phyloP scores from a whole-genome alignment of 805 yeast species.

The Zygosaccharomyces gambellarensis region DNA sequence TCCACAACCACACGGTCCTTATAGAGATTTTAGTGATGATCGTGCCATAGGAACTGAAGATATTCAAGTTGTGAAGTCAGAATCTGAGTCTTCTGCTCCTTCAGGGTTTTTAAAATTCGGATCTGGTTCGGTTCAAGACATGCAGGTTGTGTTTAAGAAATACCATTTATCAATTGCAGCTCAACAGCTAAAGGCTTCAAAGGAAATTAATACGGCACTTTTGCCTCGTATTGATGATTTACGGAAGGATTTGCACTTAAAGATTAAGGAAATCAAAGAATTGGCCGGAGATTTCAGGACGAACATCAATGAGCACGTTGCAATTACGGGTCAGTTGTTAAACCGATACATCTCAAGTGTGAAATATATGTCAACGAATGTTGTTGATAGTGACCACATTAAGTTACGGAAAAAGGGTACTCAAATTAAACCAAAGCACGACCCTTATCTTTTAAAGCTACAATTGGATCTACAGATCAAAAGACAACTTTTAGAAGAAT shows the following conservation, averaged over 20 bases:
- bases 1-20: conserved; percentile 3
- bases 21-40: neutral
- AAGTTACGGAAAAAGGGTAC: conserved; percentile 18
- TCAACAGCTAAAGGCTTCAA: conserved; percentile 49
- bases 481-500: conserved; percentile 56
- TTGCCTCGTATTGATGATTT: conserved; percentile 57
- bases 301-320: conserved; percentile 55
- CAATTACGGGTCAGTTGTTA: conserved; percentile 55
- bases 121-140: conserved; percentile 70
- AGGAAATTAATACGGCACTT: conserved; percentile 50
- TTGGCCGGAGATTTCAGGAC: conserved; percentile 59
- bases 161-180: conserved; percentile 55
- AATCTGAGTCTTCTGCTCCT: conserved; percentile 26
- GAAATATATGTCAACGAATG: conserved; percentile 39
- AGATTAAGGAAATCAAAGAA: conserved; percentile 76
- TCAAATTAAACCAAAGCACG: conserved; percentile 40
- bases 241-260: conserved; percentile 63
- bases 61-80: conserved; percentile 10
- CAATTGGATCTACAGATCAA: conserved; percentile 62
- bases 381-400: conserved; percentile 24
- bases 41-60: conserved; percentile 4
- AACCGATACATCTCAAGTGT: conserved; percentile 44
- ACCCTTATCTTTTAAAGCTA: conserved; percentile 60
- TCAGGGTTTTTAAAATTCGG: conserved; percentile 67
- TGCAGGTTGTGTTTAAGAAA: conserved; percentile 63